Conservation (phyloP, 1,284 basidiomycete genomes). For the Meira miltonrushii region DNA sequence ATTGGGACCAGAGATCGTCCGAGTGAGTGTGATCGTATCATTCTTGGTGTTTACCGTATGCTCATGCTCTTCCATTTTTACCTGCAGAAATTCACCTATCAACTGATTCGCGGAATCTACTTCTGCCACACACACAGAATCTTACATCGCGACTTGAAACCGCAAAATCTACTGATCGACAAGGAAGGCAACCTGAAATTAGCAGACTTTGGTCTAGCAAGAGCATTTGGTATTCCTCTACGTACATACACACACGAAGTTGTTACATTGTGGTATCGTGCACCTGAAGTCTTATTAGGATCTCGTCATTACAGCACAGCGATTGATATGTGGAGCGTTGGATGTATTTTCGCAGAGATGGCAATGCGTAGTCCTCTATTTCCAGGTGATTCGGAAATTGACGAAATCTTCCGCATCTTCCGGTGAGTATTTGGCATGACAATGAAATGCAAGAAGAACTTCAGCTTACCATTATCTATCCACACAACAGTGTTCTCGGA, state of each 20-base stretch:
- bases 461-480: conserved; percentile 9
- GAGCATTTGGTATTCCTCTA: conserved; percentile 95
- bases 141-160: conserved; percentile 93
- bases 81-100: conserved; percentile 80
- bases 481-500: conserved; percentile 56
- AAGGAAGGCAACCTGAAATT: conserved; percentile 59
- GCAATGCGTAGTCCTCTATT: conserved; percentile 84
- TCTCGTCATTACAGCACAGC: conserved; percentile 90
- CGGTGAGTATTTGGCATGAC: conserved; percentile 16
- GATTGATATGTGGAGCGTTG: conserved; percentile 98
- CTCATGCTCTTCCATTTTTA: conserved; percentile 38
- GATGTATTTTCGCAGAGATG: conserved; percentile 86
- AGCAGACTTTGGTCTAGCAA: conserved; percentile 91
- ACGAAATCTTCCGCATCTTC: conserved; percentile 99
- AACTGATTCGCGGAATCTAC: conserved; percentile 77
- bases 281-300: conserved; percentile 91
- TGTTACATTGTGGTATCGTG: conserved; percentile 96
- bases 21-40: conserved; percentile 59
- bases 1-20: conserved; percentile 68
- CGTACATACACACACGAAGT: conserved; percentile 96
- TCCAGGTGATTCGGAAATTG: conserved; percentile 97
- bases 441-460: background rate
- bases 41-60: conserved; percentile 19
- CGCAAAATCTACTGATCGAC: conserved; percentile 94
- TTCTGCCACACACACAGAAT: conserved; percentile 96